Evolutionary conservation across 352 stramenopile species (phyloP), one percentile per base, ranked within the genome.

Genomic region (Pythium brachiatum): DNA sequence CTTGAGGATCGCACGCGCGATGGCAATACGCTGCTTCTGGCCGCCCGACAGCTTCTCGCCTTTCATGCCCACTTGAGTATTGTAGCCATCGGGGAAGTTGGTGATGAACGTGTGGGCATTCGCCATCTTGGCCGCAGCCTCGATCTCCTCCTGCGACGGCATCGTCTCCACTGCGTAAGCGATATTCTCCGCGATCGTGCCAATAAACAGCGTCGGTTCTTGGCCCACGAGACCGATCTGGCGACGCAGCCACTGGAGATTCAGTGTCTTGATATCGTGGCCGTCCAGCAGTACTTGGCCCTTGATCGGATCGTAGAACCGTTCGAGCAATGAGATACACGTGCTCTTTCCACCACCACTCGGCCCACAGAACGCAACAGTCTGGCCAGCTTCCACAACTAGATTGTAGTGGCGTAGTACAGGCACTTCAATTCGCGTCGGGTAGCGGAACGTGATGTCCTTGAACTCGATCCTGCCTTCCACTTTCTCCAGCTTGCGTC

Each of bases 361-460:
- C n/a, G 51, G 51, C 44, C 51, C 51, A 31, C 51, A 57, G 51
- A 90, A 75, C 0, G 77, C 80, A 0, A 87, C 78, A 0, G 78
- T 89, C 39, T 85, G 67, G 0, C 82, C 82, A 26, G 78, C 41
- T 43, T 86, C 75, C 32, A 94, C 82, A 2, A 75, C 76, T 2
- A 98, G 66, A 55, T 86, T 90, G 59, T 97, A 81, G 50, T 78
- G 68, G 26, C 86, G 81, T 21, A 98, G 82, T 36, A 98, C 81
- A 9, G 65, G 71, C 4, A 80, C 68, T 1, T 85, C 60, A 0
- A 78, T 79, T 13, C 85, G 74, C 3, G 63, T 80, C 11, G 86
- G 83, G 68, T 95, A 95, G 7, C 78, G 63, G 68, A 95, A 95
- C 29, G 62, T 64, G 51, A 94, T 76, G 60, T 88, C 64, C 41